These are phyloP conservation scores for Talaromyces amestolkiae DNA, from an alignment of 2,329 filamentous ascomycete genomes.

Conservation along the genomic window DNA sequence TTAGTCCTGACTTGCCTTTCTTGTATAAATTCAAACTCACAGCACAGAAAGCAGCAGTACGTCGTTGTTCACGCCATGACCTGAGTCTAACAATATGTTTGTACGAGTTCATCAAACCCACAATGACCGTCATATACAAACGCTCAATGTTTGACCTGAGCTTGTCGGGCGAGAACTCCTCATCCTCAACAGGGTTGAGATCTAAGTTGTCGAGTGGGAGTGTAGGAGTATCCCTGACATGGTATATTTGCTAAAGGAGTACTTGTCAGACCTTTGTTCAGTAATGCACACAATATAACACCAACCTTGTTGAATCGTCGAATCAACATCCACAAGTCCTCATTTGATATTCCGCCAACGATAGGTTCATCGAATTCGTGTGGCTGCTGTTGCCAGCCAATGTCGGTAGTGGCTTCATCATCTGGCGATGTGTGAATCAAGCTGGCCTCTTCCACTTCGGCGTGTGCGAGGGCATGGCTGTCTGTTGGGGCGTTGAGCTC, in stretches of 20 bases:
- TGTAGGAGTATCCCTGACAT: constrained; percentile 65
- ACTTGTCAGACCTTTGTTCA: constrained; percentile 25
- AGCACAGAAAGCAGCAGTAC: constrained; percentile 66
- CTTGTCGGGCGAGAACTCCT: constrained; percentile 83
- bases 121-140: constrained; percentile 74
- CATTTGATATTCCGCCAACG: constrained; percentile 67
- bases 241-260: constrained; percentile 58
- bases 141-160: constrained; percentile 73
- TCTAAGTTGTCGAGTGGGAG: constrained; percentile 68
- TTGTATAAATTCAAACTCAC: constrained; percentile 34
- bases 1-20: neutral
- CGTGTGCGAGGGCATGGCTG: constrained; percentile 17
- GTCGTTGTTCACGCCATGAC: constrained; percentile 71
- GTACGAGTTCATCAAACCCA: constrained; percentile 62
- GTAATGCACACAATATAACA: neutral
- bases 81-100: constrained; percentile 75
- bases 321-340: constrained; percentile 70
- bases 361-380: constrained; percentile 43
- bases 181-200: constrained; percentile 75
- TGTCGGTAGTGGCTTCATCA: constrained; percentile 7
- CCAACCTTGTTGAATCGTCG: constrained; percentile 70
- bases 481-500: constrained; percentile 14
- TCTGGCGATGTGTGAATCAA: constrained; percentile 14
- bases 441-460: constrained; percentile 15
- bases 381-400: constrained; percentile 15